phyloP scores from a whole-genome alignment of 805 yeast species.

The Saitoella complicata region DNA sequence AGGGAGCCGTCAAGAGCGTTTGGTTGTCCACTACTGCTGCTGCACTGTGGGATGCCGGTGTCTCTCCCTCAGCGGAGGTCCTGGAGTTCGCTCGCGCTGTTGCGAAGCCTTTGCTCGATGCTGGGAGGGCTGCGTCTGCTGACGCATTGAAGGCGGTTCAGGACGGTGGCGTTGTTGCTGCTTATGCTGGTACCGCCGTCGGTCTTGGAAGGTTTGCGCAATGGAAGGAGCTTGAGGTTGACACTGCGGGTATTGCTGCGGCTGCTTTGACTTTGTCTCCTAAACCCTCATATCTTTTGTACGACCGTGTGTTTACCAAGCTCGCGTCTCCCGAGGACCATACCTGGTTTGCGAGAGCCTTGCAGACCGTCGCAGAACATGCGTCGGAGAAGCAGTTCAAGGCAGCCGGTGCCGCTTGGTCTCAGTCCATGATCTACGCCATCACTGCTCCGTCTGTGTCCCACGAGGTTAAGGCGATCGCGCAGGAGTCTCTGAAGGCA shows the following conservation, averaged over 20 bases:
- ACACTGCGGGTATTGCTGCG: slow-evolving; percentile 7
- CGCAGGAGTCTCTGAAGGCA: slow-evolving; percentile 12
- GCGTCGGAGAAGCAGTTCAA: neutral
- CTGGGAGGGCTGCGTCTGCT: neutral
- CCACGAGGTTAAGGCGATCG: slow-evolving; percentile 7
- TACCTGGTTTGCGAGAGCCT: slow-evolving; percentile 36
- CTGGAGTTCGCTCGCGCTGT: no score
- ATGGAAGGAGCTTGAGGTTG: slow-evolving; percentile 15
- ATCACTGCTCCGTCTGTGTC: slow-evolving; percentile 5
- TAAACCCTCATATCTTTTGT: slow-evolving; percentile 34
- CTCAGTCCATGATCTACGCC: slow-evolving; percentile 13
- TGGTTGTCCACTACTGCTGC: no score
- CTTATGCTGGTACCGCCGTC: slow-evolving; percentile 31
- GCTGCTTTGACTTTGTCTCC: slow-evolving; percentile 21
- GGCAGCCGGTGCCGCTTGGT: slow-evolving; percentile 13
- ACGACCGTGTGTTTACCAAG: slow-evolving; percentile 35
- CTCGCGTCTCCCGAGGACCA: slow-evolving; percentile 30
- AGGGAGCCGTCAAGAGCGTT: no score
- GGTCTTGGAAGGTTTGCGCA: slow-evolving; percentile 11
- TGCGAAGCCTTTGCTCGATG: neutral
- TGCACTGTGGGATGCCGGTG: no score
- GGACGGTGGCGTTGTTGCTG: slow-evolving; percentile 36
- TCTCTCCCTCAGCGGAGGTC: no score
- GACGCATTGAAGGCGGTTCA: slow-evolving; percentile 29
- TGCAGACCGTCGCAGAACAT: slow-evolving; percentile 17